A percentile compares a stretch with the other conserved stretches of the same genome.
phyloP scores from a whole-genome alignment of 1,284 basidiomycete genomes.

The Microstroma glucosiphilum region DNA sequence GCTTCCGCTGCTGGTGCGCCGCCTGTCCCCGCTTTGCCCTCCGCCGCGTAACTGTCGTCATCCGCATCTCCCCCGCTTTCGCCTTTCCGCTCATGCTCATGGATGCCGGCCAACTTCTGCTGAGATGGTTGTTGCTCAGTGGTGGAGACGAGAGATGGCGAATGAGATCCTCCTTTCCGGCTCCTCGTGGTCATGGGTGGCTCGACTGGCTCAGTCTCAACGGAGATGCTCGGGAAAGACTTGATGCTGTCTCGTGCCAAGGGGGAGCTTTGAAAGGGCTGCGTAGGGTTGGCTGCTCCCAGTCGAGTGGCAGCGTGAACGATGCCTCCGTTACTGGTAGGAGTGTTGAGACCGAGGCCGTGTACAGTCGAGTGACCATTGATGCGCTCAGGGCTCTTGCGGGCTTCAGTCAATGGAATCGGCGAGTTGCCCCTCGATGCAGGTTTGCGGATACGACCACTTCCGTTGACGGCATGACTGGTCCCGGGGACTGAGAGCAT shows the following conservation, averaged over 20 bases:
- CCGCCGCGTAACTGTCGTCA: too few species aligned
- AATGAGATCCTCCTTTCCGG: too few species aligned
- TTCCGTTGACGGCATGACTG: neutral
- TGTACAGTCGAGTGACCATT: neutral
- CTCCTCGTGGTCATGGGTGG: too few species aligned
- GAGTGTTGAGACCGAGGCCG: neutral
- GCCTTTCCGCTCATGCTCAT: too few species aligned
- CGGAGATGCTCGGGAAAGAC: neutral
- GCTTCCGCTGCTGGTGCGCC: too few species aligned
- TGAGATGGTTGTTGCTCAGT: too few species aligned
- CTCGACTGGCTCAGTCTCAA: too few species aligned
- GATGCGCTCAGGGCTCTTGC: neutral
- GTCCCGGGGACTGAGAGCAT: neutral
- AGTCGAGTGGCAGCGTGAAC: neutral
- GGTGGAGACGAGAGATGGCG: too few species aligned
- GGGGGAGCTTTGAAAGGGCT: neutral
- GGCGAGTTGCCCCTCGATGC: slow-evolving; percentile 1
- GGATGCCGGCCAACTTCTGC: too few species aligned
- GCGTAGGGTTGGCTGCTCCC: neutral
- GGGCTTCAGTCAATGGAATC: neutral
- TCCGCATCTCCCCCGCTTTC: too few species aligned
- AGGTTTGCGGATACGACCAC: neutral
- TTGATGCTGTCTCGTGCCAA: slow-evolving; percentile 5
- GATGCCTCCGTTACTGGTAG: neutral
- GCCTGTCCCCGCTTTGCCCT: too few species aligned